Percentiles rank a stretch among this genome's conserved stretches.
Evolutionary conservation across 2,329 filamentous ascomycete genomes (phyloP).

Genomic region (Colletotrichum sp.): DNA sequence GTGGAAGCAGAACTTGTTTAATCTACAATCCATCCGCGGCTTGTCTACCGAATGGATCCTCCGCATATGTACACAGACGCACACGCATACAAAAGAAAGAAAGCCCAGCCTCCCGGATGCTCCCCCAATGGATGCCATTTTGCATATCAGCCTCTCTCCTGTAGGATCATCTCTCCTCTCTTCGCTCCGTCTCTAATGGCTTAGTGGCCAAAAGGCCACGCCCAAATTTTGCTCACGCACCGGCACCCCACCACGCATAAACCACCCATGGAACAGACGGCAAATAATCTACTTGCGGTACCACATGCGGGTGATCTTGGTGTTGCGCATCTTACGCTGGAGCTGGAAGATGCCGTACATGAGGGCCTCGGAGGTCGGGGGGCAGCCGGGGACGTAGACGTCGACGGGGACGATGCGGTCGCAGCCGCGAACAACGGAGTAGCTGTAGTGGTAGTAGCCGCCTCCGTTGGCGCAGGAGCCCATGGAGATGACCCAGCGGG

Average conservation of each 20-base stretch:
- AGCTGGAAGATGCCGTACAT: slow-evolving; percentile 77
- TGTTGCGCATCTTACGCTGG: slow-evolving; percentile 76
- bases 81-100: slow-evolving; percentile 16
- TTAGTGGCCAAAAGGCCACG: not conserved
- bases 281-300: slow-evolving; percentile 53
- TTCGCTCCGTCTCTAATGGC: not conserved
- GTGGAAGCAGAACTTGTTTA: slow-evolving; percentile 16
- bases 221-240: not conserved
- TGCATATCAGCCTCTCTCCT: not conserved
- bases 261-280: not conserved
- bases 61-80: slow-evolving; percentile 20
- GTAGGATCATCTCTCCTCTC: not conserved
- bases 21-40: slow-evolving; percentile 20
- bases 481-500: slow-evolving; percentile 85
- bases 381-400: slow-evolving; percentile 80
- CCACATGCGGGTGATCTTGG: slow-evolving; percentile 61
- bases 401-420: slow-evolving; percentile 81
- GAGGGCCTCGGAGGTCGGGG: slow-evolving; percentile 64
- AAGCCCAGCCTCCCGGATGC: not conserved
- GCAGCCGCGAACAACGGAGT: slow-evolving; percentile 73
- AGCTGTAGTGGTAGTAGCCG: slow-evolving; percentile 88
- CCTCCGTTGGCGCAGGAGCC: slow-evolving; percentile 85
- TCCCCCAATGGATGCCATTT: not conserved
- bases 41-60: slow-evolving; percentile 18
- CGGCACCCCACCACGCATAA: not conserved